Percentiles rank a stretch among this genome's conserved stretches.
phyloP scores from a whole-genome alignment of 163 green algal genomes.

The Prototheca stagnorum region DNA sequence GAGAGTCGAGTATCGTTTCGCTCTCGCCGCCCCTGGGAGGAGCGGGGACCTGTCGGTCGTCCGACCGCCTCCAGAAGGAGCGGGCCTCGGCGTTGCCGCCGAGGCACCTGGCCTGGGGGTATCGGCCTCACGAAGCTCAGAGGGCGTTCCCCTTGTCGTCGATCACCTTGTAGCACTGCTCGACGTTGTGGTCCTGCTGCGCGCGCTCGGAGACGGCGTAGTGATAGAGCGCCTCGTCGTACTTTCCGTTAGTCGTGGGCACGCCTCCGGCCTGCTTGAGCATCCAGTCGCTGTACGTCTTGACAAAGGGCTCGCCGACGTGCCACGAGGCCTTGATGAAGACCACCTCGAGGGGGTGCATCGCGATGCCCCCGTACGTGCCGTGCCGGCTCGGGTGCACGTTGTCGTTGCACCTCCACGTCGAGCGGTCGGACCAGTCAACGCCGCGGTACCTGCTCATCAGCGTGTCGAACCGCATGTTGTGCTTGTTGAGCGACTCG shows the following conservation, averaged over 20 bases:
- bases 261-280: slow-evolving; percentile 12
- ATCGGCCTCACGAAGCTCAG: too few species aligned
- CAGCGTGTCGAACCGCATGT: slow-evolving; percentile 54
- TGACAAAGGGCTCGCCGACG: slow-evolving; percentile 28
- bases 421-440: slow-evolving; percentile 20
- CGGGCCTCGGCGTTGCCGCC: too few species aligned
- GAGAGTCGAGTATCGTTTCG: too few species aligned
- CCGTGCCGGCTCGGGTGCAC: slow-evolving; percentile 31
- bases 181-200: slow-evolving; percentile 13
- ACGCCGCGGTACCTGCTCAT: slow-evolving; percentile 41
- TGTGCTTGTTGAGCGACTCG: slow-evolving; percentile 25
- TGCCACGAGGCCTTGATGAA: slow-evolving; percentile 42
- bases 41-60: too few species aligned
- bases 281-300: slow-evolving; percentile 26
- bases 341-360: slow-evolving; percentile 38
- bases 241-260: slow-evolving; percentile 20
- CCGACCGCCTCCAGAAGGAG: too few species aligned
- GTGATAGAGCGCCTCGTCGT: slow-evolving; percentile 33
- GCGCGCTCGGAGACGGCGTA: slow-evolving; percentile 30
- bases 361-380: slow-evolving; percentile 30
- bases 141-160: too few species aligned
- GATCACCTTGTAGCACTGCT: too few species aligned
- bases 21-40: too few species aligned
- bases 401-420: slow-evolving; percentile 47
- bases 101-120: too few species aligned